These are phyloP conservation scores for Claviceps sp. DNA, from an alignment of 2,329 filamentous ascomycete species.

Conservation along the genomic window DNA sequence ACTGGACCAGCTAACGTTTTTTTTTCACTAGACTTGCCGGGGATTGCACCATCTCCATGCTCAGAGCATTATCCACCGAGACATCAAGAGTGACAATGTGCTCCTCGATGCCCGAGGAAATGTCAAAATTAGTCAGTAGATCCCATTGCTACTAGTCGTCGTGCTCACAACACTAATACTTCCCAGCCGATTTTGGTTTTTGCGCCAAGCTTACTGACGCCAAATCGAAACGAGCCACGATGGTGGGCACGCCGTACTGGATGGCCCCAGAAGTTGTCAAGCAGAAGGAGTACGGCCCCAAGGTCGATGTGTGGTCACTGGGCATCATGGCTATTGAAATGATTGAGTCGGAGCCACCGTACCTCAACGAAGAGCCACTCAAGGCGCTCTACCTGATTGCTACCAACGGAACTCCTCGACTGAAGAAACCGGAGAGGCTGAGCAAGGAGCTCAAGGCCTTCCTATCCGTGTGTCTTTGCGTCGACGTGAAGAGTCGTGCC, in stretches of 20 bases:
- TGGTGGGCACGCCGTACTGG: conserved; percentile 99
- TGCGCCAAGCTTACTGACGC: conserved; percentile 96
- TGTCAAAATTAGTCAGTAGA: conserved; percentile 83
- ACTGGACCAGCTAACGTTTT: neutral
- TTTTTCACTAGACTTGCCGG: conserved; percentile 63
- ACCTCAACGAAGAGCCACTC: conserved; percentile 92
- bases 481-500: conserved; percentile 88
- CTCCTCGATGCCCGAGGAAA: conserved; percentile 86
- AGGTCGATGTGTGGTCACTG: conserved; percentile 97
- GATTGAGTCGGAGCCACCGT: conserved; percentile 97
- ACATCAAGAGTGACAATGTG: conserved; percentile 99
- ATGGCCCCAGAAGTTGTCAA: conserved; percentile 99
- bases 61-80: conserved; percentile 95
- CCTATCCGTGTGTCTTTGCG: conserved; percentile 88
- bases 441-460: conserved; percentile 98
- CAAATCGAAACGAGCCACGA: conserved; percentile 93
- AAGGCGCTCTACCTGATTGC: conserved; percentile 97
- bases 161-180: conserved; percentile 18
- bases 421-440: conserved; percentile 97
- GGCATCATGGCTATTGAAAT: conserved; percentile 99
- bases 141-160: neutral
- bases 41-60: conserved; percentile 88
- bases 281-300: conserved; percentile 96
- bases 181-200: conserved; percentile 92
- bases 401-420: conserved; percentile 87